Evolutionary conservation across 495 filamentous ascomycete species (phyloP).

Genomic region (Sporormia fimetaria): DNA sequence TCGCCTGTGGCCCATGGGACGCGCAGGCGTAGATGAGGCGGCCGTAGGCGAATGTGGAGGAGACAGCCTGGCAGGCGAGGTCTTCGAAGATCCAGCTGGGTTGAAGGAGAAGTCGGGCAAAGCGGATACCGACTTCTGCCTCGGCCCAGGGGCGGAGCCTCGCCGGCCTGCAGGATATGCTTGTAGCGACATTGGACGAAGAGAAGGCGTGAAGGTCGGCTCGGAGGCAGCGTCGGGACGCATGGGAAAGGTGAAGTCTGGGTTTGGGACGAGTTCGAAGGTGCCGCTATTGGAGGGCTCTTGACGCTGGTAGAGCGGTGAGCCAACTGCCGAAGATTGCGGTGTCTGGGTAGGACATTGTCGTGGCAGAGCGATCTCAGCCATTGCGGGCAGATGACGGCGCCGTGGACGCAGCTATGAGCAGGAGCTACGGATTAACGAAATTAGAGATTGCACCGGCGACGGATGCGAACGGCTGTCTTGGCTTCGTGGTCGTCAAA

Average conservation of each 20-base stretch:
- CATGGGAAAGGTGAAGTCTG: slow-evolving; percentile 28
- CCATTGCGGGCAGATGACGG: slow-evolving; percentile 24
- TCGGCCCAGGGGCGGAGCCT: slow-evolving; percentile 15
- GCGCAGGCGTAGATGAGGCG: slow-evolving; percentile 31
- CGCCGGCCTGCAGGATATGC: slow-evolving; percentile 17
- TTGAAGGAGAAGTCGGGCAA: slow-evolving; percentile 36
- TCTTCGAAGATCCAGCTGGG: slow-evolving; percentile 16
- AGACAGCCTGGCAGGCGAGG: slow-evolving; percentile 14
- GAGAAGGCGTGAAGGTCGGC: too few species aligned
- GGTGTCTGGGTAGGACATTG: slow-evolving; percentile 21
- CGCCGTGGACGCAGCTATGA: slow-evolving; percentile 5
- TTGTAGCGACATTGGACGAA: slow-evolving; percentile 26
- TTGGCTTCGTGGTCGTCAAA: slow-evolving; percentile 8
- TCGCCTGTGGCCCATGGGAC: slow-evolving; percentile 52
- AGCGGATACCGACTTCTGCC: slow-evolving; percentile 25
- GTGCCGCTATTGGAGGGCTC: slow-evolving; percentile 11
- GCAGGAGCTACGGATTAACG: slow-evolving; percentile 10
- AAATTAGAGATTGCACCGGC: slow-evolving; percentile 23
- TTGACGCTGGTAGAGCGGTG: slow-evolving; percentile 25
- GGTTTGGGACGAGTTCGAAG: slow-evolving; percentile 29
- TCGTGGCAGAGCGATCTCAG: slow-evolving; percentile 25
- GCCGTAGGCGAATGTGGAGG: slow-evolving; percentile 28
- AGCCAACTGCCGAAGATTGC: slow-evolving; percentile 17
- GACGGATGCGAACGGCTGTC: slow-evolving; percentile 5
- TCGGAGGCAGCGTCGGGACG: slow-evolving; percentile 9